Evolutionary conservation across 78 protist genomes (phyloP), one percentile per base, ranked within the genome.

Genomic region (Monocercomonoides exilis): DNA sequence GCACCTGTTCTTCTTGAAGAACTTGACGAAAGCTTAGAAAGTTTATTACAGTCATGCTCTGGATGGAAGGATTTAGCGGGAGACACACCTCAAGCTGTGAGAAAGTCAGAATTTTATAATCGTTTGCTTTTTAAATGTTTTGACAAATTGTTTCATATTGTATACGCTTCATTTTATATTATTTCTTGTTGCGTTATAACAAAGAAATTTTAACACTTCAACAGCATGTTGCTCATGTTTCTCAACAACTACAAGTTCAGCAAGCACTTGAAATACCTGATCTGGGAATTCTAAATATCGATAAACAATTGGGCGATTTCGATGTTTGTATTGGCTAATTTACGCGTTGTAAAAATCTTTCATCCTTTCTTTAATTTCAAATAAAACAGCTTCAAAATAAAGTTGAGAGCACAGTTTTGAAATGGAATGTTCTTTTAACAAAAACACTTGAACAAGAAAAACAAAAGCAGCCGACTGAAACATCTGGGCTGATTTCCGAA

Each of bases 401-500:
- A 29, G 70, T 54, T 21, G 70, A 54, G 21, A 54, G 21, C 70
- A 54, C 70, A 21, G 21, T 54, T 54, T 29, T 54, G 70, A 54
- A 54, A 54, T 54, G 70, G 70, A 54, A 54, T 54, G 21, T 54
- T 21, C 38, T 54, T 21, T 21, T 54, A 11, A 29, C 70, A 21
- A 54, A 54, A 54, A 54, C 70, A 54, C 70, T 54, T 54, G 70
- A 54, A 54, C 70, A 54, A 21, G 70, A 54, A 21, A 54, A 6
- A 41, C 6, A 32, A 33, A 79, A 21, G 11, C 6, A 33, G 82
- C 82, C 82, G 4, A 21, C 82, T 38, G 21, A 33, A 41, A 79
- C 82, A 6, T 38, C 81, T n/a, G 91, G 92, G 4, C 95, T 94
- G 1, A 86, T 92, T 34, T 92, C 90, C 6, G 97, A 95, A 82